A percentile compares a stretch with the other conserved stretches of the same genome.
Conservation (phyloP, 2,329 filamentous ascomycete species). For the Xylogone sp. region DNA sequence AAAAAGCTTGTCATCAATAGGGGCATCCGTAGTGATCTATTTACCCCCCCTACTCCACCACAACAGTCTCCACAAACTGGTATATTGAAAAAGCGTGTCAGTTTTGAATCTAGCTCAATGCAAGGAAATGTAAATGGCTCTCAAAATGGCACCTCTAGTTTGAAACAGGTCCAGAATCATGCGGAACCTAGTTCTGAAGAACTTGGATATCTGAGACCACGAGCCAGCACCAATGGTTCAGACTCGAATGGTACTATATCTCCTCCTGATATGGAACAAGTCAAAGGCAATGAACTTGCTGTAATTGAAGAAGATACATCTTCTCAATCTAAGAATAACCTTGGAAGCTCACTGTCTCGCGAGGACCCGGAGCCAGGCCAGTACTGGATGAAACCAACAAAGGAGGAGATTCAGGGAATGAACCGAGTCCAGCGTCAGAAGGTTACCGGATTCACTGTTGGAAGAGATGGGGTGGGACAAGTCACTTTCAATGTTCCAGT, state of each 20-base stretch:
- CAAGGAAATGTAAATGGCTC: constrained; percentile 37
- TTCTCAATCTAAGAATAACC: constrained; percentile 17
- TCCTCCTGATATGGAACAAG: constrained; percentile 65
- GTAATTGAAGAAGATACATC: constrained; percentile 66
- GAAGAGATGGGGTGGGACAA: constrained; percentile 74
- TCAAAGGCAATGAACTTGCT: constrained; percentile 71
- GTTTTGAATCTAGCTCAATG: constrained; percentile 71
- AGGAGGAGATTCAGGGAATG: constrained; percentile 74
- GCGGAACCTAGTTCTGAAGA: constrained; percentile 55
- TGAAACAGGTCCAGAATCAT: constrained; percentile 31
- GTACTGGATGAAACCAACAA: constrained; percentile 82
- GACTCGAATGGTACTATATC: constrained; percentile 40
- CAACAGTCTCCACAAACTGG: constrained; percentile 30
- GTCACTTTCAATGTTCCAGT: constrained; percentile 80
- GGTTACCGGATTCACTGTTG: constrained; percentile 73
- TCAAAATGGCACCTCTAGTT: constrained; percentile 36
- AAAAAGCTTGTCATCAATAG: constrained; percentile 94
- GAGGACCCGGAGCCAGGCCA: constrained; percentile 50
- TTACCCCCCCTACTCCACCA: constrained; percentile 48
- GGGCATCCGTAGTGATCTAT: constrained; percentile 71
- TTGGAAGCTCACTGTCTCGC: constrained; percentile 6
- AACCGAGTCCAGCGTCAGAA: constrained; percentile 73
- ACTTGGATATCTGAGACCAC: constrained; percentile 54
- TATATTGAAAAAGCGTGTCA: constrained; percentile 76
- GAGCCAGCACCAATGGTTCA: constrained; percentile 34